Evolutionary conservation across 2,329 filamentous ascomycete species (phyloP), one percentile per base, ranked within the genome.

Genomic region (Ceratocystis destructans): DNA sequence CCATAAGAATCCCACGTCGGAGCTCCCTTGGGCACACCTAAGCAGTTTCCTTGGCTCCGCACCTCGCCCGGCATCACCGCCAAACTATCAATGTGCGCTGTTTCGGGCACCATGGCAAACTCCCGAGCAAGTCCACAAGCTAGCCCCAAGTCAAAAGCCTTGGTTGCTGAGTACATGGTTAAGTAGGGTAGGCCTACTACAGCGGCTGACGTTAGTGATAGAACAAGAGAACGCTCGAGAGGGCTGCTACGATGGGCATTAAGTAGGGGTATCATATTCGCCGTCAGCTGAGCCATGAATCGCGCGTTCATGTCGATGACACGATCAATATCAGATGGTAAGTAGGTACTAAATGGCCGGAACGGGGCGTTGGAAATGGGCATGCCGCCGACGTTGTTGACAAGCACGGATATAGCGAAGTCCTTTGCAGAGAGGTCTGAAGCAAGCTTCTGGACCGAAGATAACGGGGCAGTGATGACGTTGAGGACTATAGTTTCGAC

Each of bases 231-330:
- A 5, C 50, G 33, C 17, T 31, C 37, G 5, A 10, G n/a, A n/a
- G 10, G 25, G 10, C 31, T n/a, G 41, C 15, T 48, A 5, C 25
- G 25, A 2, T 63, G 61, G 22, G 37, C 44, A 15, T 5, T n/a
- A 25, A 48, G 69, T 62, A 74, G 70, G 15, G 71, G 72, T n/a
- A 74, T 68, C 68, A 74, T 69, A 37, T 73, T 66, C 5, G 71
- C 69, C n/a, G 74, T 74, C 17, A 75, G 70, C 25, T 72, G 73
- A 28, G 74, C 71, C 72, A 74, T 74, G 72, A 75, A 76, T 33
- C 72, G 72, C 33, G 71, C 71, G 69, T 77, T 75, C 48, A 72
- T 63, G 68, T 73, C 70, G 65, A 76, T 71, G 66, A 71, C 68
- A 33, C 68, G 68, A 68, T 74, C 73, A 66, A 75, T 69, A 20